These are phyloP conservation scores for Suillus occidentalis DNA, from an alignment of 768 basidiomycete species.

Conservation along the genomic window DNA sequence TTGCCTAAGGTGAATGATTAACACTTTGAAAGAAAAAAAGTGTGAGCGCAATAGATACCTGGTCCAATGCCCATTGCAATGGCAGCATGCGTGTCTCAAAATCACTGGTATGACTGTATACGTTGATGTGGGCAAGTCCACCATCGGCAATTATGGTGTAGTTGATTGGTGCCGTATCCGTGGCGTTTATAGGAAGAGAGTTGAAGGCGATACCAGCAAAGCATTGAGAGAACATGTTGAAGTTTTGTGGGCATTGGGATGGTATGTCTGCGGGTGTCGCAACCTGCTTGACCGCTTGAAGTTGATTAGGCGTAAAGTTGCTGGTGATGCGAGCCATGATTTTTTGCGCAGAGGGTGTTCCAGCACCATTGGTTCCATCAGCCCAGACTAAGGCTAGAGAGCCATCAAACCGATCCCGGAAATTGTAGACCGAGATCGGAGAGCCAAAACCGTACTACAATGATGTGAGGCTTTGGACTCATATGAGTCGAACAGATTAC, in stretches of 20 bases:
- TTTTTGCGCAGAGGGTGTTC: conserved; percentile 51
- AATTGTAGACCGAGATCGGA: conserved; percentile 47
- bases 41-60: conserved; percentile 29
- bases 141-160: conserved; percentile 73
- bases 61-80: conserved; percentile 75
- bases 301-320: conserved; percentile 49
- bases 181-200: conserved; percentile 45
- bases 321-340: conserved; percentile 63
- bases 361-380: conserved; percentile 59
- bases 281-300: conserved; percentile 49
- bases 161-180: conserved; percentile 42
- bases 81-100: conserved; percentile 69
- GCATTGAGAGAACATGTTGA: conserved; percentile 67
- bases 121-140: conserved; percentile 67
- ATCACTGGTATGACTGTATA: conserved; percentile 65
- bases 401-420: conserved; percentile 52
- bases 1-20: conserved; percentile 44
- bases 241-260: conserved; percentile 68
- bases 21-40: neutral
- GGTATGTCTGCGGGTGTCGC: conserved; percentile 50
- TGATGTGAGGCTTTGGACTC: neutral
- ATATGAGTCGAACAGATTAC: conserved; percentile 18
- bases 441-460: conserved; percentile 65
- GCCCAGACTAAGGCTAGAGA: conserved; percentile 62
- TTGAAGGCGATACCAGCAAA: conserved; percentile 67